phyloP scores from a whole-genome alignment of 345 rosid species.

The Eucalyptus marginata region DNA sequence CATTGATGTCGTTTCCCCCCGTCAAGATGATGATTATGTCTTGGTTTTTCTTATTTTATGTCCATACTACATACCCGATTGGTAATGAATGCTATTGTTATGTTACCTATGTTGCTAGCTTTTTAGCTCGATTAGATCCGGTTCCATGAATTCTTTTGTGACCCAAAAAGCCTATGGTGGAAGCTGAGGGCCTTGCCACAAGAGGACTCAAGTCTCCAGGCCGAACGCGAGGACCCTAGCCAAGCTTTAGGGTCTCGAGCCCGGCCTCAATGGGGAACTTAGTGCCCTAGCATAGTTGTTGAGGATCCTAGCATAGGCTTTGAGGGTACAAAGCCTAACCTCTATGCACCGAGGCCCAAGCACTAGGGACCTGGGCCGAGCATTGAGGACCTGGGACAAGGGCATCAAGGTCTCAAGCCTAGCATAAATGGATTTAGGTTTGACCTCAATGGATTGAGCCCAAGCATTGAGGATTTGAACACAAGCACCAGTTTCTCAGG shows the following conservation, averaged over 20 bases:
- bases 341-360: too few relatives aligned
- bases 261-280: neutral
- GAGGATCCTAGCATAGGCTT: neutral
- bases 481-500: too few relatives aligned
- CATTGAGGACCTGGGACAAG: too few relatives aligned
- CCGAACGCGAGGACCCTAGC: accelerated
- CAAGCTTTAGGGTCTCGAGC: neutral
- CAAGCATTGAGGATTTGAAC: too few relatives aligned
- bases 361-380: too few relatives aligned
- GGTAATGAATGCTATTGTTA: neutral
- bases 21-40: neutral
- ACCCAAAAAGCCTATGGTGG: neutral
- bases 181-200: neutral
- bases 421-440: too few relatives aligned
- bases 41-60: neutral
- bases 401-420: accelerated
- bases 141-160: neutral
- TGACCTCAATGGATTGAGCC: too few relatives aligned
- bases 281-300: neutral
- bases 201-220: neutral
- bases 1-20: neutral
- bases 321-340: neutral
- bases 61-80: neutral
- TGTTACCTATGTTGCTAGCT: neutral
- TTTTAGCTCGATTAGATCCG: neutral